Conservation (phyloP, 2,329 filamentous ascomycete species). For the Aspergillus cejpii region DNA sequence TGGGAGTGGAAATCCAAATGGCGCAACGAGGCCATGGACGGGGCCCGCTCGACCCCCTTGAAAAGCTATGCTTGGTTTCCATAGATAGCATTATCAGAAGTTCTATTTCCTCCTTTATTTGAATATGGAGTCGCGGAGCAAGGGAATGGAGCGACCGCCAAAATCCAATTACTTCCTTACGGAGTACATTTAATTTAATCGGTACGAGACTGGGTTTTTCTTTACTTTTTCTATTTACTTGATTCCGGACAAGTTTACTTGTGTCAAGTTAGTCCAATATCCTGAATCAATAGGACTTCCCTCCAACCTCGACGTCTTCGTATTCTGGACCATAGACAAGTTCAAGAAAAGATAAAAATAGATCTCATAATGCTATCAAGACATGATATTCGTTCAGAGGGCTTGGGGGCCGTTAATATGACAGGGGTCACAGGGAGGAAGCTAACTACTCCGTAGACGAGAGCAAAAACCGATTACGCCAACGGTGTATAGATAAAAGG, state of each 20-base stretch:
- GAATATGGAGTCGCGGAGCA: too few species aligned
- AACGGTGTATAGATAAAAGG: too few species aligned
- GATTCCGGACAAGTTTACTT: not conserved
- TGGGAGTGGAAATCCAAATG: slow-evolving; percentile 66
- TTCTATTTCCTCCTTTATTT: too few species aligned
- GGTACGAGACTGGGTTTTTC: slow-evolving; percentile 13
- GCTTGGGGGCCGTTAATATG: not conserved
- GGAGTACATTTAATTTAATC: slow-evolving; percentile 9
- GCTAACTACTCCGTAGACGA: not conserved
- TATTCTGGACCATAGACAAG: too few species aligned
- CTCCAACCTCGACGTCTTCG: too few species aligned
- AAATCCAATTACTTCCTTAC: too few species aligned
- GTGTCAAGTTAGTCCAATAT: too few species aligned
- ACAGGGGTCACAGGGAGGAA: not conserved
- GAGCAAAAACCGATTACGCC: not conserved
- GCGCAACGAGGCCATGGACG: slow-evolving; percentile 60
- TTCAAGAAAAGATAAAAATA: too few species aligned
- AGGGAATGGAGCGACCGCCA: too few species aligned
- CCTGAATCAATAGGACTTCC: too few species aligned
- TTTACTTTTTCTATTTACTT: not conserved
- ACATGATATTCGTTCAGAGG: not conserved
- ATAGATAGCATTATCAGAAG: too few species aligned
- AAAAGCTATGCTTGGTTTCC: slow-evolving; percentile 40
- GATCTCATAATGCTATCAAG: too few species aligned
- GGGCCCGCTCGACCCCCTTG: slow-evolving; percentile 28